Percentiles rank a stretch among this genome's conserved stretches.
These are phyloP conservation scores for Cordyceps cateniannulata DNA, from an alignment of 2,329 filamentous ascomycete species.

Conservation along the genomic window DNA sequence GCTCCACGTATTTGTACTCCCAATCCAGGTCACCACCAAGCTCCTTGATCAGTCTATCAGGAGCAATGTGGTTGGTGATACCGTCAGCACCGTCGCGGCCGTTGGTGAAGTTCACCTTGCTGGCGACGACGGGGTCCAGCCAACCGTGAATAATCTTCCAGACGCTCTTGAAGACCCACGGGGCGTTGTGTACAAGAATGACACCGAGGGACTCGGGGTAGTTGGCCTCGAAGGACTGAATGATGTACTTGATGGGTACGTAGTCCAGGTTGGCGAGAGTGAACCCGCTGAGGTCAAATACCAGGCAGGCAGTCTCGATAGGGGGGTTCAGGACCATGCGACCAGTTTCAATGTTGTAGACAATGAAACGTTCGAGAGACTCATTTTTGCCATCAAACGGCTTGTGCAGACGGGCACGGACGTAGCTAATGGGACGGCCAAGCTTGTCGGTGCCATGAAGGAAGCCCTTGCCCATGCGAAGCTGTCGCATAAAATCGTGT, in stretches of 20 bases:
- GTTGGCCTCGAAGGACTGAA: conserved; percentile 72
- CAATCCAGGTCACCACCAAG: conserved; percentile 66
- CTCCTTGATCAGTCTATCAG: conserved; percentile 38
- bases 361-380: conserved; percentile 30
- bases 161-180: conserved; percentile 57
- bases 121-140: conserved; percentile 69
- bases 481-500: conserved; percentile 29
- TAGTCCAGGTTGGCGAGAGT: conserved; percentile 71
- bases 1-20: conserved; percentile 61
- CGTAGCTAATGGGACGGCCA: conserved; percentile 30
- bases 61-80: conserved; percentile 44
- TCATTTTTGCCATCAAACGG: conserved; percentile 26
- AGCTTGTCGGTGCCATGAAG: conserved; percentile 30
- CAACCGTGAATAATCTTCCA: conserved; percentile 65
- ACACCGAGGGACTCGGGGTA: conserved; percentile 67
- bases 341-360: conserved; percentile 33
- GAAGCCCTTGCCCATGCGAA: conserved; percentile 32
- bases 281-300: conserved; percentile 70
- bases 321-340: conserved; percentile 14
- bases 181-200: conserved; percentile 68
- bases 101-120: conserved; percentile 65
- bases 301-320: conserved; percentile 30
- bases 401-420: conserved; percentile 28
- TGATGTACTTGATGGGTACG: conserved; percentile 69
- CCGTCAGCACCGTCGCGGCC: conserved; percentile 53